phyloP scores from a whole-genome alignment of 2,329 filamentous ascomycete genomes.

The Aureobasidium sp. region DNA sequence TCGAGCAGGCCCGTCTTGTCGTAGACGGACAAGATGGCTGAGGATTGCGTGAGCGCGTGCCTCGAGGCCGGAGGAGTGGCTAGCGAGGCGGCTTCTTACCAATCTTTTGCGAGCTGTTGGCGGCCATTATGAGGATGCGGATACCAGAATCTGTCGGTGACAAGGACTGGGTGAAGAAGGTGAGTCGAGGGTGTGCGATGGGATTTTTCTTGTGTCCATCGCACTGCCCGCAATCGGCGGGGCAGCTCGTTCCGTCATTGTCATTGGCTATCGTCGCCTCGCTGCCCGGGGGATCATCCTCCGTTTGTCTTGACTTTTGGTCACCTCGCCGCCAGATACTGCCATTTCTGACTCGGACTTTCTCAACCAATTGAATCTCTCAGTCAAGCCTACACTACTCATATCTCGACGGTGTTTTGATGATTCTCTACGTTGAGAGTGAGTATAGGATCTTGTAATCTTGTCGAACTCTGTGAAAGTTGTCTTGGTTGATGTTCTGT shows the following conservation, averaged over 20 bases:
- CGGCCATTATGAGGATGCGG: background rate
- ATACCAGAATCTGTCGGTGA: conserved; percentile 1
- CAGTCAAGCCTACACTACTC: background rate
- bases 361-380: background rate
- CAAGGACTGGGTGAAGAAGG: background rate
- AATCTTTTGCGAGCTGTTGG: conserved; percentile 13
- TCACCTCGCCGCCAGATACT: background rate
- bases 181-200: background rate
- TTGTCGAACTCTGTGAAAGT: no score
- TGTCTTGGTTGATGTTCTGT: no score
- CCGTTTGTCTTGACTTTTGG: background rate
- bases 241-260: background rate
- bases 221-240: background rate
- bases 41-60: conserved; percentile 7
- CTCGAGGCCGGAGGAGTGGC: background rate
- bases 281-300: background rate
- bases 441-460: no score
- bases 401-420: no score
- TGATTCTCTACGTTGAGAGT: no score
- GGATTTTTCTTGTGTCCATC: conserved; percentile 2
- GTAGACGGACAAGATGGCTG: conserved; percentile 92
- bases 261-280: background rate
- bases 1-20: conserved; percentile 96
- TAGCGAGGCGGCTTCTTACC: conserved; percentile 9
- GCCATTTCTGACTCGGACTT: background rate